phyloP scores from a whole-genome alignment of 805 yeast species.

The Barnettozyma sucrosica region DNA sequence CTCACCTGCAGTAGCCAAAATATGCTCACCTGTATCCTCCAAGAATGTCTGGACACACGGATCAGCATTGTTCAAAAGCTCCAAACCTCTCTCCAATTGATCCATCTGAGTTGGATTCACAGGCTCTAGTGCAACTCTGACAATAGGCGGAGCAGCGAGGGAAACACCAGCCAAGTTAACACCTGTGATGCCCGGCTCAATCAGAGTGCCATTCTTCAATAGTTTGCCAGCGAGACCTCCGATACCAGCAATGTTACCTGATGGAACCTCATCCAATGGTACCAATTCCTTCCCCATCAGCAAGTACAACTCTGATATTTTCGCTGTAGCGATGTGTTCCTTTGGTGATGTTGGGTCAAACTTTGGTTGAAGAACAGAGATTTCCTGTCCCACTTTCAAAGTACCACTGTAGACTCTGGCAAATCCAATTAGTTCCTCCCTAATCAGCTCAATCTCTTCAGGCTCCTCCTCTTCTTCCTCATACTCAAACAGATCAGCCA shows the following conservation, averaged over 20 bases:
- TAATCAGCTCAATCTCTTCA: constrained; percentile 32
- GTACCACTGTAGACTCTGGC: constrained; percentile 88
- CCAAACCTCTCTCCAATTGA: constrained; percentile 70
- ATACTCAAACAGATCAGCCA: constrained; percentile 36
- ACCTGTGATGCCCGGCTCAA: constrained; percentile 52
- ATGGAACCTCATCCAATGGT: constrained; percentile 73
- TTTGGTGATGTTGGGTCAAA: constrained; percentile 62
- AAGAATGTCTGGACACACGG: constrained; percentile 88
- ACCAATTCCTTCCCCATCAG: constrained; percentile 92
- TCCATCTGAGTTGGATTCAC: constrained; percentile 76
- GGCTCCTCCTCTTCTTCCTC: constrained; percentile 51
- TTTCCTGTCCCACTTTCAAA: constrained; percentile 63
- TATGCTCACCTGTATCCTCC: constrained; percentile 89
- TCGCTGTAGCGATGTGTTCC: constrained; percentile 51
- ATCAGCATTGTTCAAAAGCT: constrained; percentile 78
- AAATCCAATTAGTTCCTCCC: constrained; percentile 78
- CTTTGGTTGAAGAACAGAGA: constrained; percentile 80
- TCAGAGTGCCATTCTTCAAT: constrained; percentile 80
- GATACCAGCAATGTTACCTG: constrained; percentile 93
- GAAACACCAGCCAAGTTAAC: constrained; percentile 76
- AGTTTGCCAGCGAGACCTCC: constrained; percentile 83
- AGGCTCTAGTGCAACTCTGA: constrained; percentile 94
- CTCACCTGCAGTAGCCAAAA: constrained; percentile 94
- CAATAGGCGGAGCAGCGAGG: constrained; percentile 79
- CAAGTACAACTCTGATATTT: constrained; percentile 64